phyloP scores from a whole-genome alignment of 176 grass and related monocot genomes.

The Eleusine coracana region DNA sequence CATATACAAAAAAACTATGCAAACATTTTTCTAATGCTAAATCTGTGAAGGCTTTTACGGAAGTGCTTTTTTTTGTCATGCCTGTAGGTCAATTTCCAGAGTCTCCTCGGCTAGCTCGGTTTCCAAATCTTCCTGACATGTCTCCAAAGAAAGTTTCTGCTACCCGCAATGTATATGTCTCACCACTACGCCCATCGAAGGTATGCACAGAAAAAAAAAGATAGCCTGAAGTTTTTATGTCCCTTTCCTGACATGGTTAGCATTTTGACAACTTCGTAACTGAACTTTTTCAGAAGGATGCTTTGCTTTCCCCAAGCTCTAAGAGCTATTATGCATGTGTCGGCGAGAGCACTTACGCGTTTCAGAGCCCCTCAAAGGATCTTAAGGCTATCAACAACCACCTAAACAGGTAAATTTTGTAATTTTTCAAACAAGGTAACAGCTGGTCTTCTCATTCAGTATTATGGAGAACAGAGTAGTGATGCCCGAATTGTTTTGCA shows the following conservation, averaged over 20 bases:
- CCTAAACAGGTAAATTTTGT: constrained; percentile 72
- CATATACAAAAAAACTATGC: constrained; percentile 13
- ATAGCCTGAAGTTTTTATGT: not conserved
- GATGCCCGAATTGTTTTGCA: not conserved
- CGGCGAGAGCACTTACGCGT: constrained; percentile 96
- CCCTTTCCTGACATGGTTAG: not conserved
- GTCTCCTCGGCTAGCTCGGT: constrained; percentile 83
- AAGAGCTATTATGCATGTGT: constrained; percentile 98
- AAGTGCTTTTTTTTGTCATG: constrained; percentile 18
- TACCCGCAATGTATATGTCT: constrained; percentile 92
- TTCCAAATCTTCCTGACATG: constrained; percentile 98
- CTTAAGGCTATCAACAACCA: constrained; percentile 89
- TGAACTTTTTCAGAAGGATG: constrained; percentile 75
- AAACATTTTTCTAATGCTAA: not conserved
- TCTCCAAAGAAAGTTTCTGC: constrained; percentile 99
- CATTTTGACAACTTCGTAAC: not conserved
- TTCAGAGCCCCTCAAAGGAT: constrained; percentile 96
- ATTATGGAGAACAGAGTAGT: not conserved
- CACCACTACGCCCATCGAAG: constrained; percentile 85
- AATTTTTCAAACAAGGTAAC: not conserved
- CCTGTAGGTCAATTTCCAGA: constrained; percentile 71
- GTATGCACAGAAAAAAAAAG: constrained; percentile 32
- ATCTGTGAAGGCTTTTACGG: constrained; percentile 36
- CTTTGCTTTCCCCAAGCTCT: constrained; percentile 90
- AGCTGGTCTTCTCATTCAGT: not conserved